phyloP scores from a whole-genome alignment of 2,329 filamentous ascomycete genomes.

The Sphaerulina musiva region DNA sequence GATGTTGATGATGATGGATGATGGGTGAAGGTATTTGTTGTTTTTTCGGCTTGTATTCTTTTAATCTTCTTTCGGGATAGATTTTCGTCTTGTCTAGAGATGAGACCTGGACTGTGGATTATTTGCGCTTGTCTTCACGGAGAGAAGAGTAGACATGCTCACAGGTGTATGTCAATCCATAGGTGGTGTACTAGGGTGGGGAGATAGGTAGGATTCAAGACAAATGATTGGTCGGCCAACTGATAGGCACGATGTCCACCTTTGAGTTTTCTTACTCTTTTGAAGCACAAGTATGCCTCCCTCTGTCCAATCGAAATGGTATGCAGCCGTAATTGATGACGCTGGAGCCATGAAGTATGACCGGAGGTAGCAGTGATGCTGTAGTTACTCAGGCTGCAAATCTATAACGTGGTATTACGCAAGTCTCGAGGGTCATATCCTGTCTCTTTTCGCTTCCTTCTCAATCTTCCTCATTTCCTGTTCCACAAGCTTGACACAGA shows the following conservation, averaged over 20 bases:
- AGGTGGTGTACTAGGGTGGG: background rate
- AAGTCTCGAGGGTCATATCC: background rate
- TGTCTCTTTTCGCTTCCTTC: slow-evolving; percentile 17
- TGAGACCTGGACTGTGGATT: too few relatives aligned
- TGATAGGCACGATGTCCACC: background rate
- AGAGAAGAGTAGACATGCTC: too few relatives aligned
- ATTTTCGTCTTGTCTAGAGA: too few relatives aligned
- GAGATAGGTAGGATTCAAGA: background rate
- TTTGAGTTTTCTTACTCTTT: background rate
- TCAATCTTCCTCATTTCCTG: slow-evolving; percentile 44
- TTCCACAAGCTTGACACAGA: slow-evolving; percentile 60
- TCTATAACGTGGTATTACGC: background rate
- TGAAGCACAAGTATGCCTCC: too few relatives aligned
- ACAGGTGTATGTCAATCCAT: background rate
- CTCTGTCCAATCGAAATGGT: background rate
- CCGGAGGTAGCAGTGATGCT: background rate
- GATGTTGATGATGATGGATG: too few relatives aligned
- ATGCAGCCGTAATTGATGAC: background rate
- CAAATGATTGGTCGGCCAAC: background rate
- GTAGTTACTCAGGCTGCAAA: background rate
- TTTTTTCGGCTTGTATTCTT: too few relatives aligned
- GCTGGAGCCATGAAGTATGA: background rate
- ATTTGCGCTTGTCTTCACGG: background rate
- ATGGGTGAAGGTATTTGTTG: too few relatives aligned
- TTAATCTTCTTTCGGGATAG: too few relatives aligned